phyloP scores from a whole-genome alignment of 345 rosid genomes.

The Pistacia integerrima region DNA sequence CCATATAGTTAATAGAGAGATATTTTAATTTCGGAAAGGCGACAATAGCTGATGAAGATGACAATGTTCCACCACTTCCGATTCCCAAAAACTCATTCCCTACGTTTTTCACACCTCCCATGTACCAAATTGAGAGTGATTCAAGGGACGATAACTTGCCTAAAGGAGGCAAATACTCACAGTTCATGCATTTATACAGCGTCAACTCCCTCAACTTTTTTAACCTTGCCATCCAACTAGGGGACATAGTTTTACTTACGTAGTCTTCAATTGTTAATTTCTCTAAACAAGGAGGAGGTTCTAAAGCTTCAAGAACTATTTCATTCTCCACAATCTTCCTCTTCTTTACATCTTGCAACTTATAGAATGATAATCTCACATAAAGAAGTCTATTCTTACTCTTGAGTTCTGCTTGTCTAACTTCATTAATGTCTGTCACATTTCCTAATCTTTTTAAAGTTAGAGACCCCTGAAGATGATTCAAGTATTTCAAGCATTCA shows the following conservation, averaged over 20 bases:
- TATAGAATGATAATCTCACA: slow-evolving; percentile 13
- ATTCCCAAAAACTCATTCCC: background rate
- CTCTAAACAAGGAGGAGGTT: slow-evolving; percentile 22
- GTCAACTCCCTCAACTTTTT: too few species aligned
- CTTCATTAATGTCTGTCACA: background rate
- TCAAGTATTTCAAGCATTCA: background rate
- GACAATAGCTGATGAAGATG: background rate
- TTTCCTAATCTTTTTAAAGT: background rate
- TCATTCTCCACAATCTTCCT: background rate
- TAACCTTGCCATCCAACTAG: too few species aligned
- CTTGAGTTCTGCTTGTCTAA: background rate
- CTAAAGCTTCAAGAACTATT: slow-evolving; percentile 11
- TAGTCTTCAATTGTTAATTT: background rate
- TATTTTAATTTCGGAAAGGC: background rate
- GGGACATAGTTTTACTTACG: background rate
- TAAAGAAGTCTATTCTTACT: background rate
- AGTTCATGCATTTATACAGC: too few species aligned
- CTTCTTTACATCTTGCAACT: too few species aligned
- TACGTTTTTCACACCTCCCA: background rate
- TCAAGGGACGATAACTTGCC: background rate
- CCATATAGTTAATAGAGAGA: rapidly evolving
- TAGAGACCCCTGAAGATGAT: background rate
- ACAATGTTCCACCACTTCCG: background rate
- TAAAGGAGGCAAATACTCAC: background rate
- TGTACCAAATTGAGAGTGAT: rapidly evolving